Percentiles rank a stretch among this genome's conserved stretches.
phyloP scores from a whole-genome alignment of 1,284 basidiomycete genomes.

The Leccinum pachyderme region DNA sequence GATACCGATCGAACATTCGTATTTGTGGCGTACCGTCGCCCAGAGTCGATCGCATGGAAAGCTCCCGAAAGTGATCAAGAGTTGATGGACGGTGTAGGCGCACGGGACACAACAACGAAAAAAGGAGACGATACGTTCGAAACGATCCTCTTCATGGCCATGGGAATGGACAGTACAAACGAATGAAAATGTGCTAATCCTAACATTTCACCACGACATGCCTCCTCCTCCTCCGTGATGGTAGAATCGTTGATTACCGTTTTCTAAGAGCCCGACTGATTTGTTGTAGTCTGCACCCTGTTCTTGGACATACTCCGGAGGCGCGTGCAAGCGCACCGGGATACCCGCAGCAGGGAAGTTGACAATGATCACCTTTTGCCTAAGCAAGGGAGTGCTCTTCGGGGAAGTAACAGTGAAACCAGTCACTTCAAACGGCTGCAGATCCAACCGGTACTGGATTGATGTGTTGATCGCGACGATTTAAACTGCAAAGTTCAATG shows the following conservation, averaged over 20 bases:
- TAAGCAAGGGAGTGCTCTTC: conserved; percentile 35
- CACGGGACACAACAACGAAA: conserved; percentile 38
- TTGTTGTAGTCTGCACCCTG: conserved; percentile 49
- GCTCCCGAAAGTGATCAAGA: conserved; percentile 53
- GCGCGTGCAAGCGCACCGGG: conserved; percentile 46
- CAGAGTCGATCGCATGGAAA: conserved; percentile 54
- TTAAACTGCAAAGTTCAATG: not conserved
- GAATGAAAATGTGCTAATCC: not conserved
- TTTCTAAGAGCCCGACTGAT: conserved; percentile 52
- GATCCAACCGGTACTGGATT: conserved; percentile 46
- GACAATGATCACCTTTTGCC: conserved; percentile 43
- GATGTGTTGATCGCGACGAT: not conserved
- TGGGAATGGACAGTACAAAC: conserved; percentile 30
- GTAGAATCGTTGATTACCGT: conserved; percentile 54
- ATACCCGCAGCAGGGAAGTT: conserved; percentile 44
- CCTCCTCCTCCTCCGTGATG: conserved; percentile 26
- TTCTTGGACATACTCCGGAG: conserved; percentile 50
- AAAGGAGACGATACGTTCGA: conserved; percentile 71
- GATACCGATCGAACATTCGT: conserved; percentile 52
- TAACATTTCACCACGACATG: conserved; percentile 1
- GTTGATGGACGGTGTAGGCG: conserved; percentile 55
- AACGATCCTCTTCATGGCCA: conserved; percentile 56
- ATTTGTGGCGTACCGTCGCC: conserved; percentile 57
- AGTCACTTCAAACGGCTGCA: conserved; percentile 43
- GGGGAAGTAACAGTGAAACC: conserved; percentile 40